Evolutionary conservation across 352 stramenopile genomes (phyloP).

Genomic region (Thraustotheca clavata): DNA sequence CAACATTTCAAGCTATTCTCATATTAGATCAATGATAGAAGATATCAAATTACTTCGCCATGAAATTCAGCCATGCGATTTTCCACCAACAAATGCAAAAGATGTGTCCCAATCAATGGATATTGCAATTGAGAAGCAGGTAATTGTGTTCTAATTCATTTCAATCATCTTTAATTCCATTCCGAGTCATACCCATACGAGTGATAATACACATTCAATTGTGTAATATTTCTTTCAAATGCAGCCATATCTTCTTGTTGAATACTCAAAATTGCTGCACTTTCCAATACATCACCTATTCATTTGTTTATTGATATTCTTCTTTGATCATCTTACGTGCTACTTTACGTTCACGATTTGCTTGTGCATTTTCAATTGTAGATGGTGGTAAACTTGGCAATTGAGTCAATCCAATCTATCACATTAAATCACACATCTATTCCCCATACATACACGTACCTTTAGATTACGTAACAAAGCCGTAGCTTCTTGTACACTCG

Average conservation of each 20-base stretch:
- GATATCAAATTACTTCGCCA: constrained; percentile 58
- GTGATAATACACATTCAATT: constrained; percentile 85
- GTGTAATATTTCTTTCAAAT: constrained; percentile 84
- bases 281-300: constrained; percentile 79
- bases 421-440: too few species aligned
- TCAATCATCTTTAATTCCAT: too few species aligned
- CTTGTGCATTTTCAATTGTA: constrained; percentile 35
- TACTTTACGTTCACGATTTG: constrained; percentile 56
- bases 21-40: neutral
- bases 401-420: constrained; percentile 80
- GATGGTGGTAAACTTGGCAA: constrained; percentile 79
- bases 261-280: constrained; percentile 82
- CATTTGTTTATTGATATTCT: neutral
- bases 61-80: constrained; percentile 91
- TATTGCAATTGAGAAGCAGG: constrained; percentile 67
- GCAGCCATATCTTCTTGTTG: constrained; percentile 72
- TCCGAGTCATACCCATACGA: constrained; percentile 24
- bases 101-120: constrained; percentile 80
- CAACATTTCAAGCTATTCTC: constrained; percentile 71
- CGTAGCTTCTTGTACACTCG: constrained; percentile 7
- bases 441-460: too few species aligned
- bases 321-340: constrained; percentile 40
- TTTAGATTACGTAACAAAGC: constrained; percentile 18
- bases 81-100: constrained; percentile 87
- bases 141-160: constrained; percentile 30